phyloP scores from a whole-genome alignment of 108 stramenopile genomes.

The Cyclostephanos invisitatus region DNA sequence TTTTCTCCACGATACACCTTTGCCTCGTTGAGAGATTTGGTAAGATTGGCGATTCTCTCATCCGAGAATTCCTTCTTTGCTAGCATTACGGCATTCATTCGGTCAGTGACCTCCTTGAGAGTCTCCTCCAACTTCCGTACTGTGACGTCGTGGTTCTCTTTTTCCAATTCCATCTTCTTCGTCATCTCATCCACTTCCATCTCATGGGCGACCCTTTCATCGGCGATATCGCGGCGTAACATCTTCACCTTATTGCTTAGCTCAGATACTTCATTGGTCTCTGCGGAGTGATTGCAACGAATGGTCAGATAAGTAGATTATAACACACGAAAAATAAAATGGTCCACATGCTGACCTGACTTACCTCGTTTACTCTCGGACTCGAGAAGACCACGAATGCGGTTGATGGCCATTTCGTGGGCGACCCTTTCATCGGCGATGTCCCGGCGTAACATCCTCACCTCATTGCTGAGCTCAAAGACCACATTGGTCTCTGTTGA shows the following conservation, averaged over 20 bases:
- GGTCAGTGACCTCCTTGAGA: background rate
- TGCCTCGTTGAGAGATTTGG: background rate
- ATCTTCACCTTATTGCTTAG: background rate
- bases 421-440: background rate
- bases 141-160: background rate
- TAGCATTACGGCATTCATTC: background rate
- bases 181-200: background rate
- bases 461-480: background rate
- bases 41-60: background rate
- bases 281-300: background rate
- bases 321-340: background rate
- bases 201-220: background rate
- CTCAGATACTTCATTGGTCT: background rate
- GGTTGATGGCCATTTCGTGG: constrained; percentile 7
- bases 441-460: background rate
- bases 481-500: background rate
- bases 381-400: background rate
- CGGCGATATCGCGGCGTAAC: background rate
- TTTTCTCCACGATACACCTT: background rate
- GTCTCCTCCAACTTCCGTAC: background rate
- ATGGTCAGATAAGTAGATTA: too few species aligned
- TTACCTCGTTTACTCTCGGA: background rate
- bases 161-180: background rate
- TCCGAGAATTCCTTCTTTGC: background rate
- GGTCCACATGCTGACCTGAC: background rate